Evolutionary conservation across 2,329 filamentous ascomycete genomes (phyloP).

Genomic region (Teratosphaeria zuluensis): DNA sequence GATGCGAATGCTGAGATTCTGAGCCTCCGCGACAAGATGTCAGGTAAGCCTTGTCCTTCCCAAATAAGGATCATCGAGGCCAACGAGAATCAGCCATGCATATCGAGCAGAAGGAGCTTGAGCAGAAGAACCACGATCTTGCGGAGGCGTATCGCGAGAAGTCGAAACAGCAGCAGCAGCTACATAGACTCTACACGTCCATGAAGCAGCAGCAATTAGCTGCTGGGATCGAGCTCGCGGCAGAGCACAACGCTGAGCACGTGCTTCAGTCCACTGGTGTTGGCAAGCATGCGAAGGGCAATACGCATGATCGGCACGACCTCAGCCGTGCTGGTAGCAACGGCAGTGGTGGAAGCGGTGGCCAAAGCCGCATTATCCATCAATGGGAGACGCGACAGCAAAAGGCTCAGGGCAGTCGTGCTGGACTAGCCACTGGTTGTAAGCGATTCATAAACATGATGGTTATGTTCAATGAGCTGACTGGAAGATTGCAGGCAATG

Average conservation of each 20-base stretch:
- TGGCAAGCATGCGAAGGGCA: background rate
- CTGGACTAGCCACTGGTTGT: slow-evolving; percentile 10
- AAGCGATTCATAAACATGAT: background rate
- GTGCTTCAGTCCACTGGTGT: slow-evolving; percentile 27
- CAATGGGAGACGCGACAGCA: slow-evolving; percentile 2
- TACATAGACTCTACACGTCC: slow-evolving; percentile 51
- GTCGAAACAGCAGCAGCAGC: slow-evolving; percentile 56
- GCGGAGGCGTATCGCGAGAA: slow-evolving; percentile 59
- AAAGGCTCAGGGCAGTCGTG: slow-evolving; percentile 9
- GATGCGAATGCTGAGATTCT: slow-evolving; percentile 67
- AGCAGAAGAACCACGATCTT: slow-evolving; percentile 64
- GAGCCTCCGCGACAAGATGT: slow-evolving; percentile 53
- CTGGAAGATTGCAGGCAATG: slow-evolving; percentile 14
- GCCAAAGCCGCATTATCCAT: slow-evolving; percentile 6
- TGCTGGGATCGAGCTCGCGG: slow-evolving; percentile 45
- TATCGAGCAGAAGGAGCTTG: slow-evolving; percentile 52
- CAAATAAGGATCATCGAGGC: background rate
- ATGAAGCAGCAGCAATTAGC: slow-evolving; percentile 48
- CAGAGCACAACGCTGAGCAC: slow-evolving; percentile 43
- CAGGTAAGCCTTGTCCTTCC: slow-evolving; percentile 36
- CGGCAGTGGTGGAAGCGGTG: slow-evolving; percentile 12
- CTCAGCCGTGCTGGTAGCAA: slow-evolving; percentile 10
- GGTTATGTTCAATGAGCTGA: background rate
- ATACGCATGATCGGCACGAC: slow-evolving; percentile 1
- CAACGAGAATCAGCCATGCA: slow-evolving; percentile 35